Evolutionary conservation across 768 basidiomycete genomes (phyloP).

Genomic region (Collybia sordida): DNA sequence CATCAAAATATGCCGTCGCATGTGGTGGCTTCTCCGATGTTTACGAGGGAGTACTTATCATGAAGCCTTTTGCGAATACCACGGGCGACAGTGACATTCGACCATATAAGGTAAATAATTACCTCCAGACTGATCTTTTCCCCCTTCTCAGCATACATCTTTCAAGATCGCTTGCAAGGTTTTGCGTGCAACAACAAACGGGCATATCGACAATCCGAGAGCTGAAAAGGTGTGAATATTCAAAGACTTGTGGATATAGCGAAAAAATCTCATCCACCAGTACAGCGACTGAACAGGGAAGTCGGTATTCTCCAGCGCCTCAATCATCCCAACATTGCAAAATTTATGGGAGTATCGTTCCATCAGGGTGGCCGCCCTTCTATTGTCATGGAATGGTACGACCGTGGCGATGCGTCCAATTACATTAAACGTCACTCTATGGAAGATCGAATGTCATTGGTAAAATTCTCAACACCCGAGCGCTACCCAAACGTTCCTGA

Average conservation of each 20-base stretch:
- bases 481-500: too few relatives aligned
- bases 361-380: conserved; percentile 33
- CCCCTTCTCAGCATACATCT: not conserved
- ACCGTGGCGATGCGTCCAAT: conserved; percentile 42
- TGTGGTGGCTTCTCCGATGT: conserved; percentile 50
- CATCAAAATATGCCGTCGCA: conserved; percentile 31
- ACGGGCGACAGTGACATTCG: not conserved
- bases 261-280: not conserved
- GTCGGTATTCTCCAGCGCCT: conserved; percentile 47
- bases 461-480: conserved; percentile 24
- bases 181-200: not conserved
- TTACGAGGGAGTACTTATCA: conserved; percentile 39
- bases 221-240: conserved; percentile 28
- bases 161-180: not conserved
- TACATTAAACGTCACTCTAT: conserved; percentile 32
- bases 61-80: not conserved
- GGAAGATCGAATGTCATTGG: conserved; percentile 26
- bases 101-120: conserved; percentile 19
- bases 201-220: conserved; percentile 25
- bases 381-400: conserved; percentile 48
- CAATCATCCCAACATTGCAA: conserved; percentile 45
- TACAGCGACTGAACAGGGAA: conserved; percentile 45
- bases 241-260: not conserved
- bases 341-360: conserved; percentile 41
- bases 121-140: not conserved